phyloP scores from a whole-genome alignment of 1,139 yeast genomes.

The Sugiyamaella japonica region DNA sequence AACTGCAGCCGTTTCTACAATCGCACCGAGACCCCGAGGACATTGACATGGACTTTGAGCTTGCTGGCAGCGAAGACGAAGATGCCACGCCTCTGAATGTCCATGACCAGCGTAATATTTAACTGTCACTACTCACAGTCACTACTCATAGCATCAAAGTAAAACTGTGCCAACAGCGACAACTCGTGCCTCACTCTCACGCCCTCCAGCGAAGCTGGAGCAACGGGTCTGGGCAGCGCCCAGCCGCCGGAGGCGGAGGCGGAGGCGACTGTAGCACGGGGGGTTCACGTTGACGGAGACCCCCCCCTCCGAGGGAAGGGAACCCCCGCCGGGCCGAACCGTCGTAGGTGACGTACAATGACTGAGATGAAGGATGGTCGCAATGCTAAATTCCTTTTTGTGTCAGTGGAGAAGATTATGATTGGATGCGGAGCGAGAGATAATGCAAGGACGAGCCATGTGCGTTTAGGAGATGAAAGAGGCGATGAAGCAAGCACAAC shows the following conservation, averaged over 20 bases:
- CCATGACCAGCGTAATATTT: background rate
- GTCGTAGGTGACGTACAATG: conserved; percentile 11
- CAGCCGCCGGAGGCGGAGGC: too few relatives aligned
- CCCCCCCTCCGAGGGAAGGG: too few relatives aligned
- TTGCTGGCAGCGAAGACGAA: conserved; percentile 8
- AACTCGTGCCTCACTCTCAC: too few relatives aligned
- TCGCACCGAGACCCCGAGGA: conserved; percentile 17
- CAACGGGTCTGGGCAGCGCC: too few relatives aligned
- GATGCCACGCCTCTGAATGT: background rate
- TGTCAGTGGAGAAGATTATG: background rate
- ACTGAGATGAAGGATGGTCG: conserved; percentile 11
- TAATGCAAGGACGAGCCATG: conserved; percentile 21
- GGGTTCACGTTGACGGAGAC: too few relatives aligned
- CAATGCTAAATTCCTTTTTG: conserved; percentile 19
- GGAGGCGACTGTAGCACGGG: too few relatives aligned
- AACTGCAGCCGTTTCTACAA: conserved; percentile 25
- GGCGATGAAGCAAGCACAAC: background rate
- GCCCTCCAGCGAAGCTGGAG: too few relatives aligned
- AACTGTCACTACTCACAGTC: too few relatives aligned
- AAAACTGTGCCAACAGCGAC: too few relatives aligned
- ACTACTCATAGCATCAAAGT: too few relatives aligned
- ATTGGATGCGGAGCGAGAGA: conserved; percentile 15
- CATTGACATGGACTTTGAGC: conserved; percentile 17
- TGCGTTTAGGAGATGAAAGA: background rate
- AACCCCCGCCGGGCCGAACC: too few relatives aligned